phyloP scores from a whole-genome alignment of 768 basidiomycete species.

The Podaxis sp. region DNA sequence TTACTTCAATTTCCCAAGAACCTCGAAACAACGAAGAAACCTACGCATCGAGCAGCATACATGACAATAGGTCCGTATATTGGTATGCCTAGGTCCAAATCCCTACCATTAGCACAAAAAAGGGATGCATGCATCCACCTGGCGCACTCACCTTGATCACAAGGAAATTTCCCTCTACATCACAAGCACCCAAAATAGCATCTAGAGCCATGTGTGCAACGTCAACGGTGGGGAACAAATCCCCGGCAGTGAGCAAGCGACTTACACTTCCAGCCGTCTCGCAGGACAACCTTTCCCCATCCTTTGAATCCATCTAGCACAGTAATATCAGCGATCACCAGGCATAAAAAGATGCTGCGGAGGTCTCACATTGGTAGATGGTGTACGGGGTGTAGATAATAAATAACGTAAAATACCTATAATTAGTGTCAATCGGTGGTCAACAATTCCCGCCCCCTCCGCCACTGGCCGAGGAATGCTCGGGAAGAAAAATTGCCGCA shows the following conservation, averaged over 20 bases:
- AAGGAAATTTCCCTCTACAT: slow-evolving; percentile 88
- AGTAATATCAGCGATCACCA: slow-evolving; percentile 2
- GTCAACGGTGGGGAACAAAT: slow-evolving; percentile 1
- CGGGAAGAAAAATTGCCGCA: neutral
- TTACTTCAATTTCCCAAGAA: slow-evolving; percentile 7
- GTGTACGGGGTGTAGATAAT: slow-evolving; percentile 84
- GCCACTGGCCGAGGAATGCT: neutral
- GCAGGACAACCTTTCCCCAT: slow-evolving; percentile 70
- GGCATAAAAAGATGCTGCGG: neutral
- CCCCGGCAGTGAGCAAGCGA: slow-evolving; percentile 1
- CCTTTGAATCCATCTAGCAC: slow-evolving; percentile 76
- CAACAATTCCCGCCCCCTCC: neutral
- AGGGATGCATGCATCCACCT: neutral
- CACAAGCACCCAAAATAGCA: slow-evolving; percentile 72
- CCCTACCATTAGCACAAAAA: neutral
- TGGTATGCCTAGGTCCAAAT: slow-evolving; percentile 59
- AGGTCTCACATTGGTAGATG: slow-evolving; percentile 73
- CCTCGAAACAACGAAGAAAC: slow-evolving; percentile 22
- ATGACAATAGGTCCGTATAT: slow-evolving; percentile 84
- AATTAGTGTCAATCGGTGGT: slow-evolving; percentile 7
- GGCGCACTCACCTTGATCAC: slow-evolving; percentile 61
- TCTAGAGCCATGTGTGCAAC: slow-evolving; percentile 41
- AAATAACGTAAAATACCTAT: slow-evolving; percentile 78
- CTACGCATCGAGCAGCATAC: slow-evolving; percentile 90
- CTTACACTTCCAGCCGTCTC: slow-evolving; percentile 89